Base-by-base conservation (phyloP, 495 filamentous ascomycete species). In the Aspergillus incahuasiensis region DNA sequence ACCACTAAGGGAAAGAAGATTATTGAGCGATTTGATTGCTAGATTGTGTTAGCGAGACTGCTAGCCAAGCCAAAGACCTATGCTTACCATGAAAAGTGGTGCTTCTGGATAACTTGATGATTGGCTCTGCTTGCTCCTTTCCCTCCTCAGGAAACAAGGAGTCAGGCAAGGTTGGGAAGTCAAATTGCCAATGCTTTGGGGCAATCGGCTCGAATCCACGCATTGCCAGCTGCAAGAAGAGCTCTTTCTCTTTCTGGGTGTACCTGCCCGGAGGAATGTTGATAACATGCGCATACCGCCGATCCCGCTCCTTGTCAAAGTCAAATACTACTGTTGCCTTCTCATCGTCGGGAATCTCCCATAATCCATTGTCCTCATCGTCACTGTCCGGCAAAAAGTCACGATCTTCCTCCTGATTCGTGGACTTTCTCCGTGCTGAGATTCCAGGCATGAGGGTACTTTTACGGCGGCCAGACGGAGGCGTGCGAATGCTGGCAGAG, bases 201-300 rank as follows among this genome's bases (percentile, higher is more conserved):
- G 88, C 59, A 1, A 87, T 62, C 5, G 82, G 78, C 68, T 87
- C 83, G 25, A 76, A 78, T 4, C 85, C 82, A 22, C 86, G 79
- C 63, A 80, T 78, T 5, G 74, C 68, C 11, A 88, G 68, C 42
- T 77, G 76, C 38, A 78, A 68, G 63, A 79, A 83, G 12, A 88
- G 70, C 40, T 67, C 69, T 32, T 78, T 71, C 52, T 86, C 84
- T 34, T 80, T 76, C 12, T 71, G 58, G 15, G 69, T 74, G 74
- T 78, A 81, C 3, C 63, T 28, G n/a, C 60, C 57, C 12, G 59
- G 19, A 0, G 71, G 68, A 3, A 71, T 41, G 19, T 65, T 56
- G 22, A 66, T 52, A 0, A 66, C 63, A 6, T 62, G 55, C 8
- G 63, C 66, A 56, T 65, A 52, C 30, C 69, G 69, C 25, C 52